Conservation (phyloP, 768 basidiomycete species). For the Lentinus brumalis region DNA sequence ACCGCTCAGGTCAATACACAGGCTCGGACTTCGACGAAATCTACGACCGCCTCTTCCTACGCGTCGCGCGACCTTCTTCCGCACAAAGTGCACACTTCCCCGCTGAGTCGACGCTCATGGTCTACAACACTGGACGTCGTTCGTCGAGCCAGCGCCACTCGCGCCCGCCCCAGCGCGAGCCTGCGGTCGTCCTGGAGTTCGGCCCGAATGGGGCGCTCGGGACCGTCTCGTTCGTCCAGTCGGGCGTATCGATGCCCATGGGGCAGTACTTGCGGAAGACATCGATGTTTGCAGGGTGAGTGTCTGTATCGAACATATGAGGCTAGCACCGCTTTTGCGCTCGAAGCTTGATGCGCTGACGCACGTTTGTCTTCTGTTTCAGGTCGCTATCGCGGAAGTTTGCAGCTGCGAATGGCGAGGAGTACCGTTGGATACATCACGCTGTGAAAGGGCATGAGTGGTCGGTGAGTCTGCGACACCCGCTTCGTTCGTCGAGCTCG, state of each 20-base stretch:
- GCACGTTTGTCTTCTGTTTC: neutral
- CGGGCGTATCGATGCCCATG: conserved; percentile 55
- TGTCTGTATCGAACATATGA: neutral
- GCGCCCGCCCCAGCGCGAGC: conserved; percentile 55
- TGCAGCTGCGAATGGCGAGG: conserved; percentile 63
- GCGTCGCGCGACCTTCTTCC: conserved; percentile 50
- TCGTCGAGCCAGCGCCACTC: conserved; percentile 55
- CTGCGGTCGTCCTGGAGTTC: conserved; percentile 63
- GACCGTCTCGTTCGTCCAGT: conserved; percentile 53
- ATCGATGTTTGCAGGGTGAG: conserved; percentile 67
- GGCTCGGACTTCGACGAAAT: conserved; percentile 75
- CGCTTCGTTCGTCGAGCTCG: neutral
- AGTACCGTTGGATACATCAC: conserved; percentile 69
- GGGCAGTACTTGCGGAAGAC: conserved; percentile 63
- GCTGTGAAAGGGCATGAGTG: conserved; percentile 65
- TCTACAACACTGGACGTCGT: conserved; percentile 69
- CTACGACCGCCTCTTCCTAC: conserved; percentile 75
- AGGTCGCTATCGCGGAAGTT: conserved; percentile 75
- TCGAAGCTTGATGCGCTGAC: neutral
- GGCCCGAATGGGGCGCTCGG: conserved; percentile 59
- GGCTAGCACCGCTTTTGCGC: neutral
- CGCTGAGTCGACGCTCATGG: conserved; percentile 43
- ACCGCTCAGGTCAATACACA: conserved; percentile 58
- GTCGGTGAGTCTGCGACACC: conserved; percentile 55
- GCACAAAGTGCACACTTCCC: conserved; percentile 20